phyloP scores from a whole-genome alignment of 257 asterid species.

The Nicotiana benthamiana region DNA sequence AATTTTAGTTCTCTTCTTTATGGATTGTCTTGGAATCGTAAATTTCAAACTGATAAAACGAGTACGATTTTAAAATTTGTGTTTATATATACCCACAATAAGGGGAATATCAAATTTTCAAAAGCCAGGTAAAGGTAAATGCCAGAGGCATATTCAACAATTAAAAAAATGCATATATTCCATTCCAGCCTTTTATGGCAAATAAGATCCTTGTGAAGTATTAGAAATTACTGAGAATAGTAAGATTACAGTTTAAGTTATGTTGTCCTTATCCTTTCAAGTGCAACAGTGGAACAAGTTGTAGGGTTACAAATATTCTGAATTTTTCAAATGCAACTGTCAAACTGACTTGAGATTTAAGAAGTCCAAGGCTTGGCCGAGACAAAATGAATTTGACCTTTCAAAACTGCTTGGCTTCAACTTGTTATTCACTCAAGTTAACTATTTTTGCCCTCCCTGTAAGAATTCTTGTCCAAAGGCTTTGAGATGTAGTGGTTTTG shows the following conservation, averaged over 20 bases:
- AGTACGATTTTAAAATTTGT: background rate
- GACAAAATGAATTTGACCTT: background rate
- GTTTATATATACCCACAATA: background rate
- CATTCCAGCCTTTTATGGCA: background rate
- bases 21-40: background rate
- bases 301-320: background rate
- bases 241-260: background rate
- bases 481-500: background rate
- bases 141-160: background rate
- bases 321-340: background rate
- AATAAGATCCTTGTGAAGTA: background rate
- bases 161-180: background rate
- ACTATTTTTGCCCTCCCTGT: background rate
- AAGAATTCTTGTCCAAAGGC: background rate
- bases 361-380: background rate
- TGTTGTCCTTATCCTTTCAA: background rate
- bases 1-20: background rate
- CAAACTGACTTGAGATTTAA: background rate
- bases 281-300: background rate
- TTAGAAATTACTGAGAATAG: background rate
- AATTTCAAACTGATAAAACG: background rate
- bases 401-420: background rate
- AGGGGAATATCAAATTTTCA: background rate
- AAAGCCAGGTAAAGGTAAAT: background rate
- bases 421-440: background rate